These are phyloP conservation scores for Ceratocystis colombiana DNA, from an alignment of 2,329 filamentous ascomycete species.

Conservation along the genomic window DNA sequence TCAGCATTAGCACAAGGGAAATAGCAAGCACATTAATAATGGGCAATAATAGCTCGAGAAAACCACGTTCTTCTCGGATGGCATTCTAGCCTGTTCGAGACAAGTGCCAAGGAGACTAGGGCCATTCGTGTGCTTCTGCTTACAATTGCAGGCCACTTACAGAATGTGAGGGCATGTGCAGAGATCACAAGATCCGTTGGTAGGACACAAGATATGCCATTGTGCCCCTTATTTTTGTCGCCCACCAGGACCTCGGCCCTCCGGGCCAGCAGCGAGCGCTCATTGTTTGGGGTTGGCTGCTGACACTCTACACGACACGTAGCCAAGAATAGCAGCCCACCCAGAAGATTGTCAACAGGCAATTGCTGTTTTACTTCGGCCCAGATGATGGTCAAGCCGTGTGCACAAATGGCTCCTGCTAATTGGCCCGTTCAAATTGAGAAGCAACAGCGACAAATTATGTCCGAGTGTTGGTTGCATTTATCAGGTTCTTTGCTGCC, in stretches of 20 bases:
- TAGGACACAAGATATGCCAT: neutral
- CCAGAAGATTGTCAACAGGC: neutral
- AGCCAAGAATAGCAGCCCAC: neutral
- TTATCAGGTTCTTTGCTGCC: neutral
- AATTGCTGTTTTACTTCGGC: neutral
- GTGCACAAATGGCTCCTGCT: neutral
- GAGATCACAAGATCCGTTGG: neutral
- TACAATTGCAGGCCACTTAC: neutral
- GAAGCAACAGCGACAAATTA: neutral
- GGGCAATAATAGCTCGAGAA: too few relatives aligned
- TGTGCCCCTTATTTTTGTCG: neutral
- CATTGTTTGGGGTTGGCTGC: neutral
- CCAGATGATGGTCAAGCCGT: neutral
- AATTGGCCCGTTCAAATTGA: neutral
- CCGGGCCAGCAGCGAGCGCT: neutral
- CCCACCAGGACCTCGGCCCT: neutral
- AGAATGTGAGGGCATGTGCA: too few relatives aligned
- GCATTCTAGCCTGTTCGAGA: neutral
- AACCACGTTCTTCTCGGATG: neutral
- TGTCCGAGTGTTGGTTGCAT: neutral
- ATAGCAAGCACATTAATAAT: neutral
- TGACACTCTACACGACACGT: neutral
- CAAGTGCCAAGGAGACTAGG: neutral
- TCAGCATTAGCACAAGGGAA: conserved; percentile 7
- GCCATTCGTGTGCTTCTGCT: neutral